Percentiles rank a stretch among this genome's conserved stretches.
Conservation (phyloP, 2,329 filamentous ascomycete species). For the Xylariaceae sp. region DNA sequence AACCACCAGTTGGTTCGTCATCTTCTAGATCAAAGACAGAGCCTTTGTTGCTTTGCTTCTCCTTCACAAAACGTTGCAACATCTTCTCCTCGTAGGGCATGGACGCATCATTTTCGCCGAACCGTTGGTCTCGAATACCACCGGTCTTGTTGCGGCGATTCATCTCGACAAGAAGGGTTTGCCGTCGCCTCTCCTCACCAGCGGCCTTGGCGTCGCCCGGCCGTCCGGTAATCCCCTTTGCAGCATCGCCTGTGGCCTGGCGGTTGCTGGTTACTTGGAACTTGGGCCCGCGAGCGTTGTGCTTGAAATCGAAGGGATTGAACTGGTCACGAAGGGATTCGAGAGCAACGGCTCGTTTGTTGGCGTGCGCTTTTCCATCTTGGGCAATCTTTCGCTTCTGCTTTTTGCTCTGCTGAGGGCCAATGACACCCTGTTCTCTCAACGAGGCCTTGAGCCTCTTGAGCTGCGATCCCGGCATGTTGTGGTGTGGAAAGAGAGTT, state of each 20-base stretch:
- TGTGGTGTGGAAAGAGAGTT: constrained; percentile 13
- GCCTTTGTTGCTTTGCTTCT: constrained; percentile 77
- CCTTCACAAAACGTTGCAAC: constrained; percentile 83
- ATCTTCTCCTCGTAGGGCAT: constrained; percentile 94
- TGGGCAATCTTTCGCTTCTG: constrained; percentile 75
- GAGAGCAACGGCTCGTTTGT: constrained; percentile 76
- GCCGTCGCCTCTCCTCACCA: constrained; percentile 81
- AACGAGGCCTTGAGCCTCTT: constrained; percentile 93
- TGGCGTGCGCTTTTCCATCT: constrained; percentile 60
- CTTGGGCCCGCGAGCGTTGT: constrained; percentile 72
- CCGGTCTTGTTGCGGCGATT: constrained; percentile 86
- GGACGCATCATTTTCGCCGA: constrained; percentile 90
- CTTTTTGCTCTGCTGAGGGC: constrained; percentile 93
- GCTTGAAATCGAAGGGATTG: constrained; percentile 95
- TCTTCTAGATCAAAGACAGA: constrained; percentile 91
- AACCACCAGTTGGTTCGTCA: constrained; percentile 62
- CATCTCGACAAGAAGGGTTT: constrained; percentile 86
- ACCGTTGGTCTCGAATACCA: constrained; percentile 86
- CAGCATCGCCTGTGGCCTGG: constrained; percentile 48
- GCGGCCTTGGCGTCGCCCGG: constrained; percentile 82
- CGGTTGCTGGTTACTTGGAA: constrained; percentile 77
- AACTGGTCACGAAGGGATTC: constrained; percentile 90
- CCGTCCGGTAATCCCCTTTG: constrained; percentile 64
- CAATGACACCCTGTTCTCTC: constrained; percentile 82
- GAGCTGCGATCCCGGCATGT: constrained; percentile 92